phyloP scores from a whole-genome alignment of 1,284 basidiomycete species.

The Inonotus obliquus region DNA sequence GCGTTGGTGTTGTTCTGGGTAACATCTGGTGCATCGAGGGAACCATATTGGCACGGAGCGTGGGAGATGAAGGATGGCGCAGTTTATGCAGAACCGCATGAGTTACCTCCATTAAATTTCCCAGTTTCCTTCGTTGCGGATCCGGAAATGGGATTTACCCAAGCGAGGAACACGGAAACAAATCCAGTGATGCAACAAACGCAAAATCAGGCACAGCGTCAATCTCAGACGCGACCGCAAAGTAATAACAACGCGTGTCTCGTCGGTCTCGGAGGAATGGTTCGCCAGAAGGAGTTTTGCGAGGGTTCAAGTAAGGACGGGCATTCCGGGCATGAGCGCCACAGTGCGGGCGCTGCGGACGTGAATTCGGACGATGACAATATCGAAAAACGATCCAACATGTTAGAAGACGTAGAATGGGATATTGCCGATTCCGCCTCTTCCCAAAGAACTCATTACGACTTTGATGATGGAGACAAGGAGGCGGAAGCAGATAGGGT shows the following conservation, averaged over 20 bases:
- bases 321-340: background rate
- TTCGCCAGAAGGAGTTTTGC: background rate
- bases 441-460: background rate
- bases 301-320: background rate
- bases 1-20: constrained; percentile 39
- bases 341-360: background rate
- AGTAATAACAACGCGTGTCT: background rate
- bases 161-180: background rate
- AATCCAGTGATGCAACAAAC: background rate
- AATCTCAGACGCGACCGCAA: background rate
- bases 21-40: constrained; percentile 20
- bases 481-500: background rate
- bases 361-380: background rate
- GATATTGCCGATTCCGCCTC: constrained; percentile 6
- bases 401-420: background rate
- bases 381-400: background rate
- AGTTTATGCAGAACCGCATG: background rate
- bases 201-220: background rate
- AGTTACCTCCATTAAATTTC: background rate
- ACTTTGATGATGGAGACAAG: background rate
- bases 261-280: background rate
- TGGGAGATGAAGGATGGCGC: constrained; percentile 1
- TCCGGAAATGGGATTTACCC: background rate
- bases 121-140: constrained; percentile 5
- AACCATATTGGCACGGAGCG: constrained; percentile 1